Conservation (phyloP, 257 asterid species). For the Capsicum baccatum region DNA sequence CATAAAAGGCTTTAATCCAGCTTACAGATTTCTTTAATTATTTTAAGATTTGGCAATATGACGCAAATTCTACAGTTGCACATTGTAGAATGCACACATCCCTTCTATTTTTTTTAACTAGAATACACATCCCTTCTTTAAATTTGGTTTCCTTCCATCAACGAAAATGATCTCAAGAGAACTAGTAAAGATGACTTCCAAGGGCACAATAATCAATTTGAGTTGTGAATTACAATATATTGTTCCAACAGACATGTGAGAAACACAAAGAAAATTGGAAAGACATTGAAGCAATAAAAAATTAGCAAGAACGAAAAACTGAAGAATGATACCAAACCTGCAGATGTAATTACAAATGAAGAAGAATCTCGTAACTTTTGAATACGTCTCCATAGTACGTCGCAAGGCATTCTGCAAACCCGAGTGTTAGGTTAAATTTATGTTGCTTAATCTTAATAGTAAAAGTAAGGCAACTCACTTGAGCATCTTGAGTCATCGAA, state of each 20-base stretch:
- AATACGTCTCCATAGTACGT: constrained; percentile 95
- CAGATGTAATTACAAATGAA: constrained; percentile 96
- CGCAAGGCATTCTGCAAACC: constrained; percentile 88
- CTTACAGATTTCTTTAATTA: constrained; percentile 9
- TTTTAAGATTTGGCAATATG: background rate
- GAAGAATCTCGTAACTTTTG: constrained; percentile 96
- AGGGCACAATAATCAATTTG: background rate
- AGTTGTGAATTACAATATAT: background rate
- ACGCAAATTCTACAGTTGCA: background rate
- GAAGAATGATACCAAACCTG: constrained; percentile 55
- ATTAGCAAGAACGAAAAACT: background rate
- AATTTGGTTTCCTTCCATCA: constrained; percentile 10
- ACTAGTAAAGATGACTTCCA: background rate
- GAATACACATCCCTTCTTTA: background rate
- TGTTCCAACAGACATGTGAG: background rate
- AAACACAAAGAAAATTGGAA: background rate
- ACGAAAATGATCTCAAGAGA: background rate
- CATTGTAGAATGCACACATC: background rate
- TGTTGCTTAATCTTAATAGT: background rate
- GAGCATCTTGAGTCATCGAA: constrained; percentile 99
- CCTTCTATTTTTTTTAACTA: too few relatives aligned
- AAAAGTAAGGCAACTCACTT: constrained; percentile 53
- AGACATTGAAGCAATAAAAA: background rate
- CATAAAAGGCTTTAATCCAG: background rate
- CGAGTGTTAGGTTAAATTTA: constrained; percentile 17